Conservation (phyloP, 2,329 filamentous ascomycete genomes). For the Arachnopeziza araneosa region DNA sequence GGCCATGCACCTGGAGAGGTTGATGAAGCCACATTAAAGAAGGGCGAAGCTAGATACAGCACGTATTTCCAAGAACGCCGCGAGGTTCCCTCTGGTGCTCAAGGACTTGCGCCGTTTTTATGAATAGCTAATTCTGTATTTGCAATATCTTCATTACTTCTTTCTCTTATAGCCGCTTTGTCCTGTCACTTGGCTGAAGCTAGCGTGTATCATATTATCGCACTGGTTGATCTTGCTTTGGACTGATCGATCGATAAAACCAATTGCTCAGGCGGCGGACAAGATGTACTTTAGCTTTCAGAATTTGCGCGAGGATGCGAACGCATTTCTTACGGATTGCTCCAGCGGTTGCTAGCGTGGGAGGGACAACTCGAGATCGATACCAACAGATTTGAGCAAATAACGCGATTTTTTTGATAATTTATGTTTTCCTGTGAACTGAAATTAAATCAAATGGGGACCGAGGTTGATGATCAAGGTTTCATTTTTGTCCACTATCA, state of each 20-base stretch:
- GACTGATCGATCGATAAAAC: not conserved
- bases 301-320: not conserved
- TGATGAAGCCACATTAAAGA: conserved; percentile 37
- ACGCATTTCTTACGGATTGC: not conserved
- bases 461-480: too few species aligned
- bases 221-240: not conserved
- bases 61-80: conserved; percentile 36
- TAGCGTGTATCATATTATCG: not conserved
- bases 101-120: conserved; percentile 26
- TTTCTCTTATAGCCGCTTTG: not conserved
- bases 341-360: not conserved
- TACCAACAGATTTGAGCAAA: not conserved
- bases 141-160: not conserved
- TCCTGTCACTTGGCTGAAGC: not conserved
- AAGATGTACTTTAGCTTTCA: not conserved
- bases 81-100: conserved; percentile 21
- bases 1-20: conserved; percentile 37
- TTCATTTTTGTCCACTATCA: too few species aligned
- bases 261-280: not conserved
- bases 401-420: not conserved
- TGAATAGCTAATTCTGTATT: not conserved
- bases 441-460: not conserved
- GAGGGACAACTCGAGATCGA: not conserved
- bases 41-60: conserved; percentile 39
- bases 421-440: not conserved